Base-by-base conservation (phyloP, 2,329 filamentous ascomycete species). In the Tolypocladium endophyticum region DNA sequence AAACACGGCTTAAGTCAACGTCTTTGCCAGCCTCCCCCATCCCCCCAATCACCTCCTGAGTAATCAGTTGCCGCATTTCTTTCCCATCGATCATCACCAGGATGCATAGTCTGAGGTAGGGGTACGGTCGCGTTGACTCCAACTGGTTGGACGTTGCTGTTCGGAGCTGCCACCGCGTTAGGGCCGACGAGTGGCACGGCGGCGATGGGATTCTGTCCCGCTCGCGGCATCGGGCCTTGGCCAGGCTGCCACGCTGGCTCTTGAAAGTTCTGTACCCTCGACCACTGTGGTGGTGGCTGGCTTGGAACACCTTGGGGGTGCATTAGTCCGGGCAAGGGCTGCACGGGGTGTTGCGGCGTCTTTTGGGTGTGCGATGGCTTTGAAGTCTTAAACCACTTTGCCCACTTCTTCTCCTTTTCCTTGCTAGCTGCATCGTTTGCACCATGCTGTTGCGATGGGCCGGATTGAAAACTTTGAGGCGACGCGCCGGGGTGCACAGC, bases 301-400 rank as follows among this genome's bases (percentile, higher is more conserved):
- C 58, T 50, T 14, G 41, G 53, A 33, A 30, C 53, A 4, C 38
- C 41, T 18, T 59, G 60, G 11, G 35, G 7, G 9, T 20, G 33
- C 5, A 54, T 35, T 28, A 55, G 55, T 12, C 58, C 58, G 16
- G 56, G 52, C 7, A 33, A 36, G 9, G 41, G 12, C 8, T 59
- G 35, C 56, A 54, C 28, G 33, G 47, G 47, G 43, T 60, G 61
- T 28, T 56, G 58, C 30, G 53, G 61, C 14, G 54, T 59, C 56
- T 47, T 56, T 47, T 39, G 30, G n/a, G 11, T 58, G 50, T 35
- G 56, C 18, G 61, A 57, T 20, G 61, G 56, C 47, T 66, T 67
- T 9, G 66, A 63, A 23, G 61, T 60, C 61, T 69, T 69, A 63
- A 70, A 70, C 68, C 68, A 69, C 35, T 66, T 69, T n/a, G 65